phyloP scores from a whole-genome alignment of 352 stramenopile genomes.

The Pythium rishiriense region DNA sequence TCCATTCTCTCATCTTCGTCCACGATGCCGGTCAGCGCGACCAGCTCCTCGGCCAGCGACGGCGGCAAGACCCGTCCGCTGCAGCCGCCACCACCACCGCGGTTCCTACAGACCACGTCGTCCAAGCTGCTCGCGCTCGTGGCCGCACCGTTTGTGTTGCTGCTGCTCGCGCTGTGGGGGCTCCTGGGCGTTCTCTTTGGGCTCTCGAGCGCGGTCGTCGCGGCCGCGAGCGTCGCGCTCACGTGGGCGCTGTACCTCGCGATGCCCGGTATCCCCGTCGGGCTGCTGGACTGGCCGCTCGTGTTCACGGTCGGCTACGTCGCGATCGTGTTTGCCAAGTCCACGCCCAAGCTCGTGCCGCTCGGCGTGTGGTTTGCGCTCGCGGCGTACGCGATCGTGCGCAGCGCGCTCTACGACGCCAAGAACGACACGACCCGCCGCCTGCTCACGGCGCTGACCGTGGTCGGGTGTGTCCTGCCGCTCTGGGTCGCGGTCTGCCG shows the following conservation, averaged over 20 bases:
- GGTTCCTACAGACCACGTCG: constrained; percentile 3
- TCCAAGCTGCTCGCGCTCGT: constrained; percentile 35
- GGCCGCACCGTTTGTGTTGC: constrained; percentile 42
- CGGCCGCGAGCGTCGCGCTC: constrained; percentile 23
- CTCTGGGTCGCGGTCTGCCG: constrained; percentile 53
- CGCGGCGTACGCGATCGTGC: constrained; percentile 48
- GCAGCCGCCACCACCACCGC: constrained; percentile 20
- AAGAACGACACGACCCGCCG: constrained; percentile 31
- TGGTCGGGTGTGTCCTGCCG: constrained; percentile 48
- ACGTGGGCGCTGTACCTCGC: constrained; percentile 57
- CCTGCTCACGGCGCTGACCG: constrained; percentile 39
- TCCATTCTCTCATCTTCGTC: constrained; percentile 6
- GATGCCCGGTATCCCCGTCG: constrained; percentile 45
- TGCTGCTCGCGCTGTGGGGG: constrained; percentile 59
- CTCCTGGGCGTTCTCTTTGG: constrained; percentile 52
- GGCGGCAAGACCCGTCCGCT: constrained; percentile 11
- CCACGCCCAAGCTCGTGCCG: constrained; percentile 26
- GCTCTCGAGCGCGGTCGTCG: constrained; percentile 39
- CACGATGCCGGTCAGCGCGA: constrained; percentile 2
- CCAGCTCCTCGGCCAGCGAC: constrained; percentile 8
- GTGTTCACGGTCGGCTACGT: constrained; percentile 45
- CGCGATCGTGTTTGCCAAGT: constrained; percentile 32
- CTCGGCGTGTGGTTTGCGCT: background rate
- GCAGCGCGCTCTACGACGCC: constrained; percentile 36
- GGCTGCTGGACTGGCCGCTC: constrained; percentile 59